Evolutionary conservation across 306 rosid genomes (phyloP), one percentile per base, ranked within the genome.

Genomic region (Benincasa hispida): DNA sequence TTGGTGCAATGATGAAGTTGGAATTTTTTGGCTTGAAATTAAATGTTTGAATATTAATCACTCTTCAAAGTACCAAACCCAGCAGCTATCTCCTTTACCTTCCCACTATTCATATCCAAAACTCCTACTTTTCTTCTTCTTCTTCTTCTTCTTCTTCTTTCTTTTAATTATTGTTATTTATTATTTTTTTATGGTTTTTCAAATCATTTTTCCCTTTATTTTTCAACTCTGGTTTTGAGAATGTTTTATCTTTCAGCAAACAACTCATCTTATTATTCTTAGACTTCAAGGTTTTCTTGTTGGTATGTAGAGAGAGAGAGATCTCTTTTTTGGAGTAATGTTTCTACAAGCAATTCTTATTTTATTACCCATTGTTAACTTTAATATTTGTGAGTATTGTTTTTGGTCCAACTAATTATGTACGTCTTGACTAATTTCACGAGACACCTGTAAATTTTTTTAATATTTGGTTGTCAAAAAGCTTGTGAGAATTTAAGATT

Each of bases 171-270:
- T 61, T 61, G 1, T 19, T 19, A 2, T 28, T 59, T 4, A 11
- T 63, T 19, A 0, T 9, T 58, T 11, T 58, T 0, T 63, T 63
- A 50, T 63, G 19, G 3, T 11, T 39, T 11, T 39, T n/a, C 5
- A 72, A 47, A 28, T 47, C 5, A 53, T 72, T 72, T 72, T 10
- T 12, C 50, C 54, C 54, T 15, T 50, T 37, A 73, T 73, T 73
- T 28, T 65, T 27, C 61, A 48, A 73, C 61, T 27, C 9, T 73
- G 11, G 41, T 48, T 73, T 54, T 28, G 59, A 48, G 45, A 25
- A 18, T 48, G 39, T 73, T 48, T 73, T 73, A 73, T 25, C 62
- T 51, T 73, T 73, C 61, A 73, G 60, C 61, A 73, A 30, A 73
- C 60, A 73, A 8, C 41, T 72, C 54, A 51, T 48, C 37, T 24